Conservation (phyloP, 116 monocot species). For the Papilionanthe hybrid region DNA sequence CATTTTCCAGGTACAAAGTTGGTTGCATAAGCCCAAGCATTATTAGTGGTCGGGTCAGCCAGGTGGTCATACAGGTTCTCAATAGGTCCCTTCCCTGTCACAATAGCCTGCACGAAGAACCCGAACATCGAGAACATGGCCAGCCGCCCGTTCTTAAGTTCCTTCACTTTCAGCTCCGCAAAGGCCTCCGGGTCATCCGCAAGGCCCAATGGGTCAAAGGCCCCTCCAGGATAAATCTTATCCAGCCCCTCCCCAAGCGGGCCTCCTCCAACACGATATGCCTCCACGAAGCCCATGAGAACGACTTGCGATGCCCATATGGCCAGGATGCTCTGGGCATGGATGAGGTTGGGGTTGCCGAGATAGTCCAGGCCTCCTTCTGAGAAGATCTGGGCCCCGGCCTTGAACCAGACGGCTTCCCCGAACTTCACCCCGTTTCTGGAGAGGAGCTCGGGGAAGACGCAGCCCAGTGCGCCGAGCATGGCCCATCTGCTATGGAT, state of each 20-base stretch:
- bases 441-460: conserved; percentile 73
- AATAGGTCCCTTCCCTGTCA: conserved; percentile 70
- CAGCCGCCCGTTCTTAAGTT: conserved; percentile 71
- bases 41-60: conserved; percentile 55
- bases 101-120: conserved; percentile 72
- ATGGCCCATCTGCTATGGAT: conserved; percentile 83
- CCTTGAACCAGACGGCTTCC: conserved; percentile 90
- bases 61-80: conserved; percentile 71
- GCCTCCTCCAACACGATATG: conserved; percentile 72
- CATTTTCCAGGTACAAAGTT: conserved; percentile 76
- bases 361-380: conserved; percentile 86
- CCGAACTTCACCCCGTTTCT: conserved; percentile 77
- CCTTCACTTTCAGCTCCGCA: conserved; percentile 80
- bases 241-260: conserved; percentile 74
- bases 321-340: conserved; percentile 88
- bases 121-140: conserved; percentile 78
- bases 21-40: conserved; percentile 79
- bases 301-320: conserved; percentile 68
- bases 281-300: conserved; percentile 73
- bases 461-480: conserved; percentile 74
- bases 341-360: conserved; percentile 81
- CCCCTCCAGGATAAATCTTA: conserved; percentile 57
- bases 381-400: conserved; percentile 82
- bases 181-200: conserved; percentile 74
- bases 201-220: conserved; percentile 66